phyloP scores from a whole-genome alignment of 2,329 filamentous ascomycete genomes.

The Tolypocladium guangdongense region DNA sequence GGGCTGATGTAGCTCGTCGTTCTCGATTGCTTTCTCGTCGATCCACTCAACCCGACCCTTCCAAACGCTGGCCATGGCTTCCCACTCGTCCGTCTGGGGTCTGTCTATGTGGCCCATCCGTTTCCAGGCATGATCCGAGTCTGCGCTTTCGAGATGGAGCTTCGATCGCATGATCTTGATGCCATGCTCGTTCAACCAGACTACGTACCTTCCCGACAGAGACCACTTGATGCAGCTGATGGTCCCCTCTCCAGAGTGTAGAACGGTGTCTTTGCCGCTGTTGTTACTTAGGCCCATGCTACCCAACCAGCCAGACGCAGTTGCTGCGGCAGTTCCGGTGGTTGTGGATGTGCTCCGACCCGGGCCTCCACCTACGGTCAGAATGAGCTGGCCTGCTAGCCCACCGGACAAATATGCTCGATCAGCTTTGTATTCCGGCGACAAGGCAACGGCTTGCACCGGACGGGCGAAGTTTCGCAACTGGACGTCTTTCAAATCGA shows the following conservation, averaged over 20 bases:
- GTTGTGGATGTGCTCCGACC: constrained; percentile 84
- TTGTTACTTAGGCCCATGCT: constrained; percentile 71
- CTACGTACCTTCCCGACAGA: constrained; percentile 79
- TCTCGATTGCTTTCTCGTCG: constrained; percentile 69
- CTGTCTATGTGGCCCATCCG: constrained; percentile 85
- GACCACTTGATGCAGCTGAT: constrained; percentile 95
- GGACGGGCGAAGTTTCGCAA: constrained; percentile 89
- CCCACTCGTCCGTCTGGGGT: constrained; percentile 78
- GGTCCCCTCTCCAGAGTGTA: constrained; percentile 85
- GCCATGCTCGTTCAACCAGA: constrained; percentile 92
- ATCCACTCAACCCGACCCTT: constrained; percentile 90
- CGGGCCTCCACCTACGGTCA: constrained; percentile 70
- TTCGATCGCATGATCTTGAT: constrained; percentile 97
- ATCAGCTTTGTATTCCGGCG: constrained; percentile 87
- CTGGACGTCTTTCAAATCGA: constrained; percentile 83
- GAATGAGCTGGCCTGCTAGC: constrained; percentile 72
- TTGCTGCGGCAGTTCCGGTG: constrained; percentile 67
- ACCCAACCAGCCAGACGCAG: constrained; percentile 84
- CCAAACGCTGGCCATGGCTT: constrained; percentile 95
- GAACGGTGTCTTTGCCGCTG: constrained; percentile 70
- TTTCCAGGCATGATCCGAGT: constrained; percentile 84
- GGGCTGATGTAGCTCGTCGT: constrained; percentile 46
- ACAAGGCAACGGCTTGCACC: constrained; percentile 85
- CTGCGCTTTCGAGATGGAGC: constrained; percentile 62
- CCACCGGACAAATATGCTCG: constrained; percentile 85